phyloP scores from a whole-genome alignment of 495 filamentous ascomycete species.

The Cercophora samala region DNA sequence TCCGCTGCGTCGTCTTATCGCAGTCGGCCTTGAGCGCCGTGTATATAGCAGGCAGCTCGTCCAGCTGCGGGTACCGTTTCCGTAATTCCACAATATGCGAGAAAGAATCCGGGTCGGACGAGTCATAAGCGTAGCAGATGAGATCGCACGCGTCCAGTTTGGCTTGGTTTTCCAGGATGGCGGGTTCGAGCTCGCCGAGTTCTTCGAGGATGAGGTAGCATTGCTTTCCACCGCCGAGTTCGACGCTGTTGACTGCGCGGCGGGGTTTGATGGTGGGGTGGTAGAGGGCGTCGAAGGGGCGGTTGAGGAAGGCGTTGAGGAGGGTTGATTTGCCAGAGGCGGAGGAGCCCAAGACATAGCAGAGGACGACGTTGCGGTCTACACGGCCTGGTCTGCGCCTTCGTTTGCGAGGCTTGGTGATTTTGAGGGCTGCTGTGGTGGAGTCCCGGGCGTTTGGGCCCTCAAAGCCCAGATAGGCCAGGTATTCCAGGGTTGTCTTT shows the following conservation, averaged over 20 bases:
- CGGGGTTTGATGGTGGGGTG: constrained; percentile 92
- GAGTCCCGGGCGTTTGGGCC: constrained; percentile 59
- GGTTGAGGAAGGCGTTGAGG: constrained; percentile 84
- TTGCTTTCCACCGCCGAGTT: constrained; percentile 92
- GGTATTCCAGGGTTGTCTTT: constrained; percentile 88
- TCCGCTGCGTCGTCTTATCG: constrained; percentile 89
- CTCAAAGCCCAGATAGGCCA: constrained; percentile 93
- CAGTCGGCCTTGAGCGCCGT: constrained; percentile 89
- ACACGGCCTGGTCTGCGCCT: constrained; percentile 76
- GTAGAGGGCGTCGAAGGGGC: constrained; percentile 81
- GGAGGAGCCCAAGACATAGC: constrained; percentile 83
- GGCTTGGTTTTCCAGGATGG: constrained; percentile 84
- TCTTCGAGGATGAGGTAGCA: constrained; percentile 95
- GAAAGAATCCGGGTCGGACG: constrained; percentile 91
- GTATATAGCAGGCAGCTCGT: constrained; percentile 84
- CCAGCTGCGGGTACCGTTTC: constrained; percentile 71
- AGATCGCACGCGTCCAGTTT: constrained; percentile 94
- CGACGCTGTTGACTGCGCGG: constrained; percentile 91
- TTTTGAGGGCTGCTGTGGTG: constrained; percentile 78
- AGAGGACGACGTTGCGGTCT: constrained; percentile 92
- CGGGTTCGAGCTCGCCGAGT: constrained; percentile 90
- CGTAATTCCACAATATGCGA: constrained; percentile 82
- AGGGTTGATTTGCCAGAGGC: constrained; percentile 85
- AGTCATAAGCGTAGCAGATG: constrained; percentile 94
- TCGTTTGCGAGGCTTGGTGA: constrained; percentile 86